These are phyloP conservation scores for Aspergillus sp. DNA, from an alignment of 2,329 filamentous ascomycete genomes.

Conservation along the genomic window DNA sequence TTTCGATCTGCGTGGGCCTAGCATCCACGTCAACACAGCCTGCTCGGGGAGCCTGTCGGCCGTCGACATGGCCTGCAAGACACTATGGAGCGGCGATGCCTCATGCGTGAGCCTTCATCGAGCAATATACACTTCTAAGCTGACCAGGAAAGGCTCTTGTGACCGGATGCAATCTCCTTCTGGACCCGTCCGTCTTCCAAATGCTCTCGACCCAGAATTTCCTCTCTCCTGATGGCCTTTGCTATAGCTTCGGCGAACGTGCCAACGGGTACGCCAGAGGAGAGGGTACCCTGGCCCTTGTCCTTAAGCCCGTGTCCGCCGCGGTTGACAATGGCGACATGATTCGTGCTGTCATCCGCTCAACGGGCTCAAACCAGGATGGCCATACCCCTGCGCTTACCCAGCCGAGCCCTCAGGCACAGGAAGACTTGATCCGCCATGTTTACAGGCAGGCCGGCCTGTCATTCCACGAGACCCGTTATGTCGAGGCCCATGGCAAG, in stretches of 20 bases:
- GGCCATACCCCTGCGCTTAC: constrained; percentile 8
- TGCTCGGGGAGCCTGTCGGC: constrained; percentile 8
- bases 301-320: background rate
- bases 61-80: constrained; percentile 7
- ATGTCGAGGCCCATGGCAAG: constrained; percentile 12
- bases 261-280: background rate
- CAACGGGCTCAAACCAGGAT: constrained; percentile 9
- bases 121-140: background rate
- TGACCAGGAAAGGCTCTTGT: background rate
- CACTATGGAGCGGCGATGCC: constrained; percentile 2
- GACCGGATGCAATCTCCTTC: background rate
- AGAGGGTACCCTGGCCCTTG: background rate
- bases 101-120: background rate
- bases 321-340: constrained; percentile 1
- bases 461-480: constrained; percentile 3
- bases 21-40: constrained; percentile 8
- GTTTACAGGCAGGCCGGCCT: constrained; percentile 2
- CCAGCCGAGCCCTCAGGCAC: constrained; percentile 3
- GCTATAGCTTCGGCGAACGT: background rate
- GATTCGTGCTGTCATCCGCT: constrained; percentile 5
- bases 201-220: background rate
- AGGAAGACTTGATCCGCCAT: constrained; percentile 6
- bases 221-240: background rate
- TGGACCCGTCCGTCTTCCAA: background rate
- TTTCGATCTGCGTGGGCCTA: constrained; percentile 9